Evolutionary conservation across 805 yeast species (phyloP).

Genomic region (Metschnikowia peoriensis): DNA sequence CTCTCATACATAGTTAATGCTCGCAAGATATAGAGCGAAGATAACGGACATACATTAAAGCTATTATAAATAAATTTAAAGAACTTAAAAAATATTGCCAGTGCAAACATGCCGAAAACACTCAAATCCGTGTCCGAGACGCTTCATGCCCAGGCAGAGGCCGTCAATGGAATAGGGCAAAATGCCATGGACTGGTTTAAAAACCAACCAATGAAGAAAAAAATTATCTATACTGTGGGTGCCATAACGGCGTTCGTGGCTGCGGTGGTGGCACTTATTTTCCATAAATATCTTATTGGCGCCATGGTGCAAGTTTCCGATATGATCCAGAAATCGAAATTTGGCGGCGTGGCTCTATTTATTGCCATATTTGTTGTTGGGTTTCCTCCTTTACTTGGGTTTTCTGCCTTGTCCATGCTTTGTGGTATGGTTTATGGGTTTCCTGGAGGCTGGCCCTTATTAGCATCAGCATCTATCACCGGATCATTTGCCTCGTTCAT

Average conservation of each 20-base stretch:
- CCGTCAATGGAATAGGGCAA: conserved; percentile 6
- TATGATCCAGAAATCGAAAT: conserved; percentile 37
- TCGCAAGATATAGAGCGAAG: too few species aligned
- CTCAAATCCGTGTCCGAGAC: background rate
- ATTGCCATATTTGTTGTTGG: conserved; percentile 60
- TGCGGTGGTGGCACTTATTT: conserved; percentile 24
- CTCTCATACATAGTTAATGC: too few species aligned
- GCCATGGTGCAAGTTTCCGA: conserved; percentile 44
- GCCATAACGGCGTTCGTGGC: conserved; percentile 19
- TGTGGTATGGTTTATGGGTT: conserved; percentile 85
- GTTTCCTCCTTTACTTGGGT: conserved; percentile 91
- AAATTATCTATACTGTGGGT: conserved; percentile 14
- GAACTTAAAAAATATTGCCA: background rate
- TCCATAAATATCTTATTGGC: conserved; percentile 36
- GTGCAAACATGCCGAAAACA: background rate
- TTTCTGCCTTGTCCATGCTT: conserved; percentile 60
- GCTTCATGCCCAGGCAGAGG: conserved; percentile 3
- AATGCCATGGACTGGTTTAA: conserved; percentile 17
- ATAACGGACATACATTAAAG: too few species aligned
- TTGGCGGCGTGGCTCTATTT: conserved; percentile 49
- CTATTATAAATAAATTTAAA: too few species aligned
- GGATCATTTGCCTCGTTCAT: conserved; percentile 80
- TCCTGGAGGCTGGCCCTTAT: conserved; percentile 71
- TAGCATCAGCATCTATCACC: conserved; percentile 63
- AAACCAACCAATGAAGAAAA: conserved; percentile 16